phyloP scores from a whole-genome alignment of 129 eudicot species.

The Helianthus tuberosus region DNA sequence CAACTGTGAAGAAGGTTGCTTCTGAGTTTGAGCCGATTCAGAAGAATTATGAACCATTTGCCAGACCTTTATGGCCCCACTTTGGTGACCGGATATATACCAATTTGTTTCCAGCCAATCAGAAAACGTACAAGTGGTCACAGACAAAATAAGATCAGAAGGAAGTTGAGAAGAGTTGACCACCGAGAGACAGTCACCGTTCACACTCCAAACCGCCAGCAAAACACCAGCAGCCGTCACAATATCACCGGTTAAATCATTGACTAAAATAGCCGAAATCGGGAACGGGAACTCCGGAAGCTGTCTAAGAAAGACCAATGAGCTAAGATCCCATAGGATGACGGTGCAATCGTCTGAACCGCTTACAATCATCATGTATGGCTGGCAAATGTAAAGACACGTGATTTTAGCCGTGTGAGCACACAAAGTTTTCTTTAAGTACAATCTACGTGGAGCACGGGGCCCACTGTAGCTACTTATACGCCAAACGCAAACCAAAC shows the following conservation, averaged over 20 bases:
- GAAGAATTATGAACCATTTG: conserved; percentile 70
- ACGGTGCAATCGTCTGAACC: conserved; percentile 94
- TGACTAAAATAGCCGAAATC: conserved; percentile 72
- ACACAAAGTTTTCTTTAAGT: conserved; percentile 65
- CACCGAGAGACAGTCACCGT: conserved; percentile 81
- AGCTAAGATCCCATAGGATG: conserved; percentile 85
- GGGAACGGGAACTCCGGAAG: conserved; percentile 91
- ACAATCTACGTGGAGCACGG: conserved; percentile 47
- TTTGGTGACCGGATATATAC: conserved; percentile 92
- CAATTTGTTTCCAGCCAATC: conserved; percentile 91
- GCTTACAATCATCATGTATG: conserved; percentile 92
- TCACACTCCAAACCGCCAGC: conserved; percentile 96
- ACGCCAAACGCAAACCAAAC: conserved; percentile 85
- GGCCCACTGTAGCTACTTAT: conserved; percentile 61
- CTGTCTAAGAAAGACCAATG: conserved; percentile 71
- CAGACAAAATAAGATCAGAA: conserved; percentile 70
- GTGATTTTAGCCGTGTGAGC: conserved; percentile 79
- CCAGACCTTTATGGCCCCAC: conserved; percentile 94
- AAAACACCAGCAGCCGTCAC: conserved; percentile 85
- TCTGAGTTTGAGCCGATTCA: conserved; percentile 40
- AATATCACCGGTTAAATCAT: conserved; percentile 83
- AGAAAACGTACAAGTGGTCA: conserved; percentile 68
- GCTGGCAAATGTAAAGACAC: conserved; percentile 72
- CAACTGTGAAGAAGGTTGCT: conserved; percentile 31
- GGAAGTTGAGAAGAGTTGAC: conserved; percentile 95